Percentiles rank a stretch among this genome's conserved stretches.
These are phyloP conservation scores for Phytophthora colocasiae DNA, from an alignment of 352 stramenopile species.

Conservation along the genomic window DNA sequence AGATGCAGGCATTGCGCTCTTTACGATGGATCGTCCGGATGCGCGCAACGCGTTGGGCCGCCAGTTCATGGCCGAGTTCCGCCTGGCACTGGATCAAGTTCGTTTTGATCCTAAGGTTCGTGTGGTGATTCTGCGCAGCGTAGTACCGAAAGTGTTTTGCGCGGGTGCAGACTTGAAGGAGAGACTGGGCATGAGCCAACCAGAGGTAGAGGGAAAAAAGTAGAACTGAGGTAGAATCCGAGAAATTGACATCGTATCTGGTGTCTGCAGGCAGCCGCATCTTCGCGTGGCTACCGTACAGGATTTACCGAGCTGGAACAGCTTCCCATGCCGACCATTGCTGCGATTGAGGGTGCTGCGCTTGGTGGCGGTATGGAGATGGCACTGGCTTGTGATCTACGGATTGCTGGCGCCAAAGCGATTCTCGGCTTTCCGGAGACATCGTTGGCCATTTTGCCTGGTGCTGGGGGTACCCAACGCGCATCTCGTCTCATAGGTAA, in stretches of 20 bases:
- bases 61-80: conserved; percentile 87
- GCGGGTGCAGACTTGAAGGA: conserved; percentile 93
- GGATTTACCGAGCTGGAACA: conserved; percentile 88
- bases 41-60: conserved; percentile 80
- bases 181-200: conserved; percentile 83
- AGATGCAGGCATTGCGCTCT: conserved; percentile 66
- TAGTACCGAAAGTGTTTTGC: conserved; percentile 88
- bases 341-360: conserved; percentile 91
- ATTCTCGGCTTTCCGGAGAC: conserved; percentile 93
- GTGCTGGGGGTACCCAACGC: conserved; percentile 93
- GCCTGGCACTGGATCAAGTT: conserved; percentile 67
- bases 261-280: conserved; percentile 36
- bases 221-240: not conserved
- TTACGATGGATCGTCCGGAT: conserved; percentile 80
- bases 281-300: conserved; percentile 67
- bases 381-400: conserved; percentile 92
- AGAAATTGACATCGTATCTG: not conserved
- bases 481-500: conserved; percentile 91
- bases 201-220: conserved; percentile 60
- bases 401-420: conserved; percentile 88
- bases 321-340: conserved; percentile 93
- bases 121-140: conserved; percentile 83
- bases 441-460: conserved; percentile 93
- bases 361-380: conserved; percentile 94
- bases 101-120: conserved; percentile 74